Percentiles rank a stretch among this genome's conserved stretches.
These are phyloP conservation scores for Pythium dissotocum DNA, from an alignment of 352 stramenopile species.

Conservation along the genomic window DNA sequence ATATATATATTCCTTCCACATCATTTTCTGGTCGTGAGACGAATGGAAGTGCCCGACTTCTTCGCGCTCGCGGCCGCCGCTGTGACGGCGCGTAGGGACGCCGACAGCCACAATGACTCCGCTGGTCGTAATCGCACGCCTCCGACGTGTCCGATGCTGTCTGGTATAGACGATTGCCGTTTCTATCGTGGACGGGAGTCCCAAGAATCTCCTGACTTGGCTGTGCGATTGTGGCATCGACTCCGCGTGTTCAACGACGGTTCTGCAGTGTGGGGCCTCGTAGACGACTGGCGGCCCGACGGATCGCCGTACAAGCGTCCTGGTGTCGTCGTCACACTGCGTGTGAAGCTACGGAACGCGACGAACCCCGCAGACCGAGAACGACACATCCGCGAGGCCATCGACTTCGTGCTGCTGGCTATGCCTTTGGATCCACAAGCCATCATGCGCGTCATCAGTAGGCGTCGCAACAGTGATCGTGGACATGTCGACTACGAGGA, in stretches of 20 bases:
- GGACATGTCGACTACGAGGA: neutral
- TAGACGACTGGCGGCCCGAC: neutral
- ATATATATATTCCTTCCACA: no score
- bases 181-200: no score
- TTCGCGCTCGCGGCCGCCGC: no score
- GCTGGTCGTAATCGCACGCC: no score
- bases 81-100: no score
- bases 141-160: no score
- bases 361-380: neutral
- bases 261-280: neutral
- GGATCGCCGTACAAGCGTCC: neutral
- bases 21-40: no score
- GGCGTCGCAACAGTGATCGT: neutral
- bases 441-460: neutral
- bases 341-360: neutral
- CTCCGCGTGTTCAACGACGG: neutral
- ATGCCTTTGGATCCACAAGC: neutral
- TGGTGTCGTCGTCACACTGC: neutral
- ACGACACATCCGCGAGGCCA: neutral
- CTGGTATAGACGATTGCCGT: no score
- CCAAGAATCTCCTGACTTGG: neutral
- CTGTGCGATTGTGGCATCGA: neutral
- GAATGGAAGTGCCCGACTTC: no score
- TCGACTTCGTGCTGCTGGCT: neutral
- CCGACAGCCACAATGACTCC: no score